Evolutionary conservation across 2,329 filamentous ascomycete species (phyloP), one percentile per base, ranked within the genome.

Genomic region (Fusarium dimerum): DNA sequence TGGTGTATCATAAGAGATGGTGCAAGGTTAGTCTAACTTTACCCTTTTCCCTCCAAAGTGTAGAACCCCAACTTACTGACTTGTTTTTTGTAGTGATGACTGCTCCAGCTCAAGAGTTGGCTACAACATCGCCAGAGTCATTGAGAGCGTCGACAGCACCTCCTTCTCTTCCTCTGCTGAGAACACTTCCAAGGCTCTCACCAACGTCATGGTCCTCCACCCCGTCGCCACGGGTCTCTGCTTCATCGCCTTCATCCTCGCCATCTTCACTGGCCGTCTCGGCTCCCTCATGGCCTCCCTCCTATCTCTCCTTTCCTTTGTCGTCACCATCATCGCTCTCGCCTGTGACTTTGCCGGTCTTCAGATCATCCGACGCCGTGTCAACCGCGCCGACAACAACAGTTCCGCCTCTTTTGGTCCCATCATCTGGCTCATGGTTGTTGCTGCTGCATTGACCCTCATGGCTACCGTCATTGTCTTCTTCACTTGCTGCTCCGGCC

Each of bases 171-270:
- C 68, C 45, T 72, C 74, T 51, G 71, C 76, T 17, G 68, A 71
- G 51, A 68, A 73, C 55, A 77, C 79, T 36, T 69, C 76, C 52
- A 75, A 76, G 57, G 72, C 68, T 29, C 73, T 86, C 40, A 85
- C 83, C 40, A 73, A 75, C 57, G 79, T 81, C 56, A 82, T 87
- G 81, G 69, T 87, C 47, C 76, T 87, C 52, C 84, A 87, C 71
- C 82, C 84, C 29, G 71, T 87, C 62, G 81, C 77, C n/a, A 76
- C 77, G 54, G 82, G 72, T 50, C 67, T 86, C 3, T 73, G 77
- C 60, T 85, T 86, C 71, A 72, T 85, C 56, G 80, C 82, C 53
- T 85, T 85, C 69, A 63, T 84, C 43, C 71, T 84, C 45, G 78
- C 78, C 43, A 66, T 82, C 36, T 78, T 77, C 54, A 71, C 81